These are phyloP conservation scores for Pichia sp. DNA, from an alignment of 1,139 yeast genomes.

Conservation along the genomic window DNA sequence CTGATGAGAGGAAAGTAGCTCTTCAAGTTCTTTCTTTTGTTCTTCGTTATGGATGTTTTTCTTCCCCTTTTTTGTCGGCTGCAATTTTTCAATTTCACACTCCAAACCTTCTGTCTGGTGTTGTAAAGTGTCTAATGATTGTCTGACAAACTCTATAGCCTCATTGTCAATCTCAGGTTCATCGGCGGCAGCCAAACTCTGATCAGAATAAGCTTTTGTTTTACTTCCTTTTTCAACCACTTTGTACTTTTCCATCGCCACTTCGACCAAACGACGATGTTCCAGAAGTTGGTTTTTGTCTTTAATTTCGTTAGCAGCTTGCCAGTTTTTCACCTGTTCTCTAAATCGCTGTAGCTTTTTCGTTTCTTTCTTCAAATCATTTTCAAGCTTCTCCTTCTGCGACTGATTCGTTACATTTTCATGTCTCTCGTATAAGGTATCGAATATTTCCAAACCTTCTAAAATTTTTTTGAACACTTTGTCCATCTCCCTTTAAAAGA, in stretches of 20 bases:
- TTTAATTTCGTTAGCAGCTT: slow-evolving; percentile 65
- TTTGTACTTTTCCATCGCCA: slow-evolving; percentile 79
- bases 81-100: slow-evolving; percentile 50
- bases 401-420: slow-evolving; percentile 55
- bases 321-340: slow-evolving; percentile 78
- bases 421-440: slow-evolving; percentile 66
- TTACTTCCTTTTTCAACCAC: slow-evolving; percentile 72
- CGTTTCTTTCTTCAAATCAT: slow-evolving; percentile 70
- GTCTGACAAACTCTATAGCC: slow-evolving; percentile 55
- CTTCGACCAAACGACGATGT: slow-evolving; percentile 62
- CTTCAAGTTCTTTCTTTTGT: slow-evolving; percentile 46
- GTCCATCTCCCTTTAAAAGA: slow-evolving; percentile 52
- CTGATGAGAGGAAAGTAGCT: slow-evolving; percentile 39
- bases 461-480: slow-evolving; percentile 72
- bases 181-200: slow-evolving; percentile 36
- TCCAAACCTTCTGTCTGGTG: slow-evolving; percentile 61
- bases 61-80: slow-evolving; percentile 43
- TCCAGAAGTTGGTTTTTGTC: slow-evolving; percentile 62
- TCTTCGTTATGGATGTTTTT: slow-evolving; percentile 53
- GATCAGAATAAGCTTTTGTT: slow-evolving; percentile 70
- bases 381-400: slow-evolving; percentile 70
- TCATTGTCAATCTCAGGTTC: slow-evolving; percentile 54
- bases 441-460: slow-evolving; percentile 69
- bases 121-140: slow-evolving; percentile 57
- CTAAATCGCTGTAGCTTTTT: slow-evolving; percentile 68